phyloP scores from a whole-genome alignment of 2,329 filamentous ascomycete species.

The Fusarium abutilonis region DNA sequence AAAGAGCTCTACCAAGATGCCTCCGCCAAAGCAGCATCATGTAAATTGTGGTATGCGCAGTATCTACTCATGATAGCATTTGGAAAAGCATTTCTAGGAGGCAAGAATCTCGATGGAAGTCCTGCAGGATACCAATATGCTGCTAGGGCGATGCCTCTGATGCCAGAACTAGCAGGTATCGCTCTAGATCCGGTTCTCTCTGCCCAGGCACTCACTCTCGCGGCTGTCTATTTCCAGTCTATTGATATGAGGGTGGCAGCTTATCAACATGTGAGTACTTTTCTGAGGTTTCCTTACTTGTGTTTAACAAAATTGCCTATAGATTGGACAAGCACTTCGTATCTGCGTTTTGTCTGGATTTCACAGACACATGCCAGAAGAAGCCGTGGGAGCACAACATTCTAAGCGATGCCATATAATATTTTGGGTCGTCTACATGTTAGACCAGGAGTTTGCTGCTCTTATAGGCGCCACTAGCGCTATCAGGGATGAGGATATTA shows the following conservation, averaged over 20 bases:
- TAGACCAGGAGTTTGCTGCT: slow-evolving; percentile 44
- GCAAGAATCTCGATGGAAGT: slow-evolving; percentile 40
- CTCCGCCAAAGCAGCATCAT: slow-evolving; percentile 22
- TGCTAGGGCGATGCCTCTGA: slow-evolving; percentile 51
- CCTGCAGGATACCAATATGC: slow-evolving; percentile 54
- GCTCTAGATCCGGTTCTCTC: slow-evolving; percentile 38
- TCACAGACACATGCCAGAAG: slow-evolving; percentile 43
- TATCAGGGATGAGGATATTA: slow-evolving; percentile 46
- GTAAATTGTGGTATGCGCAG: slow-evolving; percentile 47
- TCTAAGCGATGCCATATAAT: slow-evolving; percentile 45
- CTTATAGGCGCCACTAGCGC: slow-evolving; percentile 45
- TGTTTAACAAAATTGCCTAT: not conserved
- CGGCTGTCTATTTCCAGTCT: slow-evolving; percentile 53
- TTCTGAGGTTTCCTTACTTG: accelerated
- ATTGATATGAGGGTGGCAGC: slow-evolving; percentile 54
- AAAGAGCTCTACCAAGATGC: slow-evolving; percentile 41
- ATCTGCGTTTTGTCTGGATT: slow-evolving; percentile 48
- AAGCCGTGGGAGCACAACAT: slow-evolving; percentile 36
- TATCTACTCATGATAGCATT: slow-evolving; percentile 49
- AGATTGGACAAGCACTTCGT: slow-evolving; percentile 49
- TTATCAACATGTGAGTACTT: slow-evolving; percentile 50
- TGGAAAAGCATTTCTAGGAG: slow-evolving; percentile 47
- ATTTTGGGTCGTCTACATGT: slow-evolving; percentile 48
- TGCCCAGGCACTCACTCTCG: slow-evolving; percentile 48
- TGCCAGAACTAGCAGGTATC: slow-evolving; percentile 49